phyloP scores from a whole-genome alignment of 163 green algal species.

The Trebouxia gelatinosa region DNA sequence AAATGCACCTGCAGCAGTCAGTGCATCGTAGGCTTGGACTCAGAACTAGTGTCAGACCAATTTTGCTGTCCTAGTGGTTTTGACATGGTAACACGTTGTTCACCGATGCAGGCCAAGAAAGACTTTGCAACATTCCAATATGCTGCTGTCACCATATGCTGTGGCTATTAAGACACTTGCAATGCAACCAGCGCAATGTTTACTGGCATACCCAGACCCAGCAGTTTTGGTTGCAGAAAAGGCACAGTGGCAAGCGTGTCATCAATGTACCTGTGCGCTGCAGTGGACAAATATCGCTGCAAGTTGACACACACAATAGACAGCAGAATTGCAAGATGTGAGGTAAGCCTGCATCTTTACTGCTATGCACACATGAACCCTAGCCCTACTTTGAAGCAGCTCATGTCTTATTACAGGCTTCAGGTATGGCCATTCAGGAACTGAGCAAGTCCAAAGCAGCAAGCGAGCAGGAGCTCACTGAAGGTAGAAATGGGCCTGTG shows the following conservation, averaged over 20 bases:
- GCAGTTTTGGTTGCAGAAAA: background rate
- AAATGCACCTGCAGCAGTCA: conserved; percentile 77
- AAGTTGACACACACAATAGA: no score
- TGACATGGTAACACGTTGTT: background rate
- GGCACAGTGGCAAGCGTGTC: background rate
- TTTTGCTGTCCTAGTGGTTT: background rate
- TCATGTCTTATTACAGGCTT: no score
- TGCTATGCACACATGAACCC: no score
- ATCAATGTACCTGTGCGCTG: conserved; percentile 67
- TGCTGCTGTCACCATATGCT: background rate
- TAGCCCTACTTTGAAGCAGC: no score
- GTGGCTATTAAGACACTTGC: background rate
- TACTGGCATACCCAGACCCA: background rate
- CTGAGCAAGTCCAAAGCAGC: no score
- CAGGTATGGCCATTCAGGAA: no score
- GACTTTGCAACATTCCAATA: background rate
- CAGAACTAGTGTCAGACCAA: no score
- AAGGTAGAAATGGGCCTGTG: no score
- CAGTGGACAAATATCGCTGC: no score
- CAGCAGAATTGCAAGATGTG: no score
- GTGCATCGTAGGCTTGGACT: background rate
- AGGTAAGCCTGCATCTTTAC: no score
- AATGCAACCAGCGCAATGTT: background rate
- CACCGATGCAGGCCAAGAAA: background rate
- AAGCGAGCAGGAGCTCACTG: no score